phyloP scores from a whole-genome alignment of 768 basidiomycete species.

The Myochromella boudieri region DNA sequence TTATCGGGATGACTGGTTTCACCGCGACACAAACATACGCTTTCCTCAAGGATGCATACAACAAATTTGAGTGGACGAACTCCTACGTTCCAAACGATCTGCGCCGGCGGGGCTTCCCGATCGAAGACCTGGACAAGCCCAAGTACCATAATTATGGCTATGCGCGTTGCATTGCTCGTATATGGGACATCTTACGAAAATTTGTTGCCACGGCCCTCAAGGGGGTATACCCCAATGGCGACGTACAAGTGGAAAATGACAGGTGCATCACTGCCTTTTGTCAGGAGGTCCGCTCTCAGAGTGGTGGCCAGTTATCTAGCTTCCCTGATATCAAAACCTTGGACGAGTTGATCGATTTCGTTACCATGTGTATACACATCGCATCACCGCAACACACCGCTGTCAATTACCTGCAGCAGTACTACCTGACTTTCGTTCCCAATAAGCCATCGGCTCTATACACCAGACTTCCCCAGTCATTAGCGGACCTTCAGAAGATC shows the following conservation, averaged over 20 bases:
- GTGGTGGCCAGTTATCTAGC: slow-evolving; percentile 21
- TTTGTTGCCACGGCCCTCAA: neutral
- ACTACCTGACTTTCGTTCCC: slow-evolving; percentile 31
- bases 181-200: slow-evolving; percentile 27
- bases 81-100: slow-evolving; percentile 28
- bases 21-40: slow-evolving; percentile 15
- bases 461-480: slow-evolving; percentile 20
- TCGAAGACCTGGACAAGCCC: slow-evolving; percentile 21
- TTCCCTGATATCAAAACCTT: slow-evolving; percentile 27
- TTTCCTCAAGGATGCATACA: slow-evolving; percentile 21
- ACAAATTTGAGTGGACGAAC: slow-evolving; percentile 24
- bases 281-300: slow-evolving; percentile 21
- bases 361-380: slow-evolving; percentile 32
- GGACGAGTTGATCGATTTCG: slow-evolving; percentile 25
- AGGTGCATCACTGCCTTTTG: slow-evolving; percentile 20
- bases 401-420: slow-evolving; percentile 33
- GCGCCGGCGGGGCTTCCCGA: slow-evolving; percentile 26
- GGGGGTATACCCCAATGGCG: slow-evolving; percentile 8
- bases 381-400: slow-evolving; percentile 32
- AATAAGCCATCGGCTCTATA: slow-evolving; percentile 29
- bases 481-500: slow-evolving; percentile 19
- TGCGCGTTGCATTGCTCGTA: slow-evolving; percentile 22
- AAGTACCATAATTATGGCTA: slow-evolving; percentile 31
- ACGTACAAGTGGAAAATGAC: slow-evolving; percentile 22
- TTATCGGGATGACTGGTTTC: slow-evolving; percentile 21